Conservation (phyloP, 805 yeast genomes). For the Kodamaea leandrae region DNA sequence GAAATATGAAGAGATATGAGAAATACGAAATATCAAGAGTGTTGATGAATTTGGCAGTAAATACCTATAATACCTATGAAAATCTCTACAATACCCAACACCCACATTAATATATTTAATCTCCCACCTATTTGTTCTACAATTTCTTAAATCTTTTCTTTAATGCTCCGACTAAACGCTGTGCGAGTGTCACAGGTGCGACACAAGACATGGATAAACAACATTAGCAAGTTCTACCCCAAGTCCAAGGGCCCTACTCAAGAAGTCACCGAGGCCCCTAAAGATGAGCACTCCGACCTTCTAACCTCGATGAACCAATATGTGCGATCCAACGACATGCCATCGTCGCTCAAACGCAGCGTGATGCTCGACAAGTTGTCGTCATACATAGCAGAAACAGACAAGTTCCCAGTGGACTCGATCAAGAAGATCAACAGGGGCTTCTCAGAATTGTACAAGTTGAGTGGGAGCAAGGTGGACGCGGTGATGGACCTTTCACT, state of each 20-base stretch:
- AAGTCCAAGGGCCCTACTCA: not conserved
- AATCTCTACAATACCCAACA: too few relatives aligned
- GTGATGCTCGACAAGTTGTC: conserved; percentile 20
- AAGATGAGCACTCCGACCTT: not conserved
- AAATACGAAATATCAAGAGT: too few relatives aligned
- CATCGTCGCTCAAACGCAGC: conserved; percentile 17
- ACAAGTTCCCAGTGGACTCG: conserved; percentile 10
- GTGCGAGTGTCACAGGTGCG: not conserved
- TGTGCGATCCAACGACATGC: conserved; percentile 26
- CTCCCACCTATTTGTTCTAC: too few relatives aligned
- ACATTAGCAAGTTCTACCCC: conserved; percentile 7
- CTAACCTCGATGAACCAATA: conserved; percentile 24
- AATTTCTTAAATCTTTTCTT: too few relatives aligned
- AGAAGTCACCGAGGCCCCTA: not conserved
- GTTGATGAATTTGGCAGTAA: too few relatives aligned
- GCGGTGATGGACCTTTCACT: conserved; percentile 1
- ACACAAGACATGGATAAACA: conserved; percentile 3
- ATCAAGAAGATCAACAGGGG: conserved; percentile 22
- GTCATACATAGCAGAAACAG: conserved; percentile 14
- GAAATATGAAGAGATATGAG: too few relatives aligned
- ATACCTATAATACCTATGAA: too few relatives aligned
- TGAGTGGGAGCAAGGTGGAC: conserved; percentile 13
- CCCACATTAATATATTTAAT: too few relatives aligned
- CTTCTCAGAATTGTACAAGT: conserved; percentile 17
- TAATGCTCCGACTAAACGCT: too few relatives aligned